Evolutionary conservation across 208 protist species (phyloP).

Genomic region (Trypanosoma caninum): DNA sequence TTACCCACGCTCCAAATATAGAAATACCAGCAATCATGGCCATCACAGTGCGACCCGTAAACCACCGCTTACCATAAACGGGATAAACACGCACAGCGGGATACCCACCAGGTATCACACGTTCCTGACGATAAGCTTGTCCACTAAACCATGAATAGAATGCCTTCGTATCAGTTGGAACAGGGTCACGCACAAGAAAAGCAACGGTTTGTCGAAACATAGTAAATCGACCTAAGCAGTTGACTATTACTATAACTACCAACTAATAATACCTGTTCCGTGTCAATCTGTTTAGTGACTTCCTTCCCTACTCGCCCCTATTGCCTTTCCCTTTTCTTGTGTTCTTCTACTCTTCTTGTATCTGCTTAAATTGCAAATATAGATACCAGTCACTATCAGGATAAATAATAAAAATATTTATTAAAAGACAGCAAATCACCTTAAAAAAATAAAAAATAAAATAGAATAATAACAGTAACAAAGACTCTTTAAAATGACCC

Average conservation of each 20-base stretch:
- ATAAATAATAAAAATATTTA: too few relatives aligned
- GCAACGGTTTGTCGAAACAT: conserved; percentile 56
- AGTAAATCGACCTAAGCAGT: too few relatives aligned
- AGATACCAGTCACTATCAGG: too few relatives aligned
- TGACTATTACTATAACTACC: not conserved
- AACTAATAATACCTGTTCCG: not conserved
- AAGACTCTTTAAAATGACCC: not conserved
- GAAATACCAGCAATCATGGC: conserved; percentile 81
- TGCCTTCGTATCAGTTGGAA: conserved; percentile 83
- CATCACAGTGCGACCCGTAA: conserved; percentile 85
- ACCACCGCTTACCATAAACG: conserved; percentile 90
- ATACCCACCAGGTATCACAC: conserved; percentile 82
- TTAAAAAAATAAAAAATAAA: not conserved
- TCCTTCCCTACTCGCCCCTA: not conserved
- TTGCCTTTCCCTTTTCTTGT: not conserved
- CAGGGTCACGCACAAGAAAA: conserved; percentile 79
- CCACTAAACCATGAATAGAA: conserved; percentile 90
- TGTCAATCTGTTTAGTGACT: not conserved
- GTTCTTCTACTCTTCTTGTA: not conserved
- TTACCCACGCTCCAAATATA: conserved; percentile 81
- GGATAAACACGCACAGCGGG: conserved; percentile 85
- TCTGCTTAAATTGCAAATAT: too few relatives aligned
- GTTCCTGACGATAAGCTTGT: conserved; percentile 89
- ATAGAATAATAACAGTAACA: not conserved
- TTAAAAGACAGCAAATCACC: not conserved